phyloP scores from a whole-genome alignment of 2,329 filamentous ascomycete genomes.

The Fusarium nygamai region DNA sequence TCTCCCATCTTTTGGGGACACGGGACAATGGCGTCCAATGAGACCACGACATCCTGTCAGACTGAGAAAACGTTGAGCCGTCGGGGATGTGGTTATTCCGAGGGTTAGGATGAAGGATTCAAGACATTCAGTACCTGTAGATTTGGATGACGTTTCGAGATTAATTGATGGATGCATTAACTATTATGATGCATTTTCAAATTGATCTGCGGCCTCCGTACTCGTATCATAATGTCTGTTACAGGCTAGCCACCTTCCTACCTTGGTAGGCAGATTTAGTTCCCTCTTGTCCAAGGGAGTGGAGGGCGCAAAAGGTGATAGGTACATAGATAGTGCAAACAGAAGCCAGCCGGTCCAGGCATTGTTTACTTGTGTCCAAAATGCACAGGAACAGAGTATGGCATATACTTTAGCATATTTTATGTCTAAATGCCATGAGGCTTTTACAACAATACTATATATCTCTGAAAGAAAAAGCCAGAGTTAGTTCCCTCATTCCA shows the following conservation, averaged over 20 bases:
- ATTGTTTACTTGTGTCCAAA: background rate
- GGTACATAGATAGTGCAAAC: background rate
- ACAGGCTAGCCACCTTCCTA: background rate
- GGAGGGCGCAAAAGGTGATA: background rate
- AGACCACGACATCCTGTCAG: slow-evolving; percentile 1
- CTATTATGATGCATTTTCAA: background rate
- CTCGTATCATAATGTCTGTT: slow-evolving; percentile 5
- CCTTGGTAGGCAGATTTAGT: background rate
- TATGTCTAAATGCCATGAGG: background rate
- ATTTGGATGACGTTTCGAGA: background rate
- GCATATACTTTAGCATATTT: background rate
- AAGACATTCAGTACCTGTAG: background rate
- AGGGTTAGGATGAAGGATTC: background rate
- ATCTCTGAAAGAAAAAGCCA: background rate
- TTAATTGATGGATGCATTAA: background rate
- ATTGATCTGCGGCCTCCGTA: background rate
- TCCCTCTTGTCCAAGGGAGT: no score
- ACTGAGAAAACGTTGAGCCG: slow-evolving; percentile 25
- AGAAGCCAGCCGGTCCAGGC: background rate
- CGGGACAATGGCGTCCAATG: slow-evolving; percentile 18
- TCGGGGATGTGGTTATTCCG: slow-evolving; percentile 30
- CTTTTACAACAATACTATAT: background rate
- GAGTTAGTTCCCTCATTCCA: background rate
- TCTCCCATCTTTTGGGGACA: slow-evolving; percentile 10
- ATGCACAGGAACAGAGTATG: background rate